These are phyloP conservation scores for Suhomyces panamericanus DNA, from an alignment of 1,139 yeast genomes.

Conservation along the genomic window DNA sequence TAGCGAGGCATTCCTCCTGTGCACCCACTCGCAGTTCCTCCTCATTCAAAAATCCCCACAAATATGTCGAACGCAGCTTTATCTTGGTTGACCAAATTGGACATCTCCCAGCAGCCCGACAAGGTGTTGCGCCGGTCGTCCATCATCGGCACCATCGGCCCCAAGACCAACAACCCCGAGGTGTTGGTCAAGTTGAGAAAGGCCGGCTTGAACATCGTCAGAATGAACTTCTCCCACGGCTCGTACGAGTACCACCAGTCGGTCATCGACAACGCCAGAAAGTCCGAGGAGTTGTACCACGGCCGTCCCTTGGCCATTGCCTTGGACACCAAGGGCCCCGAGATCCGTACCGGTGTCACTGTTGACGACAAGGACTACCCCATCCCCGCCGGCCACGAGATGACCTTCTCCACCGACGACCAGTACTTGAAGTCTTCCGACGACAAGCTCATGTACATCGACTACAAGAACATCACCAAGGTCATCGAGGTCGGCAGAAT, in stretches of 20 bases:
- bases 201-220: constrained; percentile 95
- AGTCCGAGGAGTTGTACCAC: constrained; percentile 83
- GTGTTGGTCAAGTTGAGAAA: constrained; percentile 84
- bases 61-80: constrained; percentile 33
- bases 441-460: constrained; percentile 81
- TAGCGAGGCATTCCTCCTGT: constrained; percentile 1
- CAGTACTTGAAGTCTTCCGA: constrained; percentile 69
- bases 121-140: constrained; percentile 90
- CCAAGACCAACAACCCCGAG: constrained; percentile 92
- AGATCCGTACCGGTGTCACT: constrained; percentile 98
- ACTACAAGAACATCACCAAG: constrained; percentile 94
- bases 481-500: constrained; percentile 84
- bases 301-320: constrained; percentile 99
- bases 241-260: constrained; percentile 95
- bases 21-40: no score
- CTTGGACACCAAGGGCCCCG: constrained; percentile 99
- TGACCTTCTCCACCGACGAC: constrained; percentile 91
- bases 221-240: constrained; percentile 99
- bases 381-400: constrained; percentile 80
- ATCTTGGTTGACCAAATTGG: constrained; percentile 80
- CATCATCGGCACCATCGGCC: constrained; percentile 97
- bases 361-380: constrained; percentile 75
- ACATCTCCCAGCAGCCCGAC: constrained; percentile 77
- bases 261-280: constrained; percentile 93
- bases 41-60: no score